phyloP scores from a whole-genome alignment of 345 rosid genomes.

The Murraya paniculata region DNA sequence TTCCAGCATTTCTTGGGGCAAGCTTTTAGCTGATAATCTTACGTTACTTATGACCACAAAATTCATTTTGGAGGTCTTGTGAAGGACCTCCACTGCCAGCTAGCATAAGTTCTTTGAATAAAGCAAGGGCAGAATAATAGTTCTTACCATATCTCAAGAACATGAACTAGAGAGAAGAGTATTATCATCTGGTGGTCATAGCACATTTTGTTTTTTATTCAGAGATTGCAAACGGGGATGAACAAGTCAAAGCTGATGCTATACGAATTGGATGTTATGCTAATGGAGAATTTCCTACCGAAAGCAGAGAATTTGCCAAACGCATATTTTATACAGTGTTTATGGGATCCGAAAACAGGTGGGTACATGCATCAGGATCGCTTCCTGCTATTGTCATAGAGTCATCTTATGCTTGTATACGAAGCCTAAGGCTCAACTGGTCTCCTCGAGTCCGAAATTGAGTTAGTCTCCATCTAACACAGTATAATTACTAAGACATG shows the following conservation, averaged over 20 bases:
- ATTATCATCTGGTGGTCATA: conserved; percentile 3
- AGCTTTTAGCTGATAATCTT: not conserved
- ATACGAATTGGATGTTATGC: conserved; percentile 66
- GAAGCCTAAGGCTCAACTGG: not conserved
- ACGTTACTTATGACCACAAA: not conserved
- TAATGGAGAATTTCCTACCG: conserved; percentile 72
- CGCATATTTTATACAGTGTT: conserved; percentile 88
- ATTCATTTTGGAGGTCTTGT: not conserved
- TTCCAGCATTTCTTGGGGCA: not conserved
- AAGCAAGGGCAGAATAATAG: not conserved
- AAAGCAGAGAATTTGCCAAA: conserved; percentile 90
- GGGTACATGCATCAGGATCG: conserved; percentile 1
- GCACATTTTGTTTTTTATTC: conserved; percentile 21
- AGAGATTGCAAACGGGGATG: conserved; percentile 88
- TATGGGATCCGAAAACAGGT: conserved; percentile 99
- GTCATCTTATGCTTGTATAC: not conserved
- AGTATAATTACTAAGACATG: not conserved
- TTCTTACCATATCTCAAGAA: not conserved
- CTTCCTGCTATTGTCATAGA: not conserved
- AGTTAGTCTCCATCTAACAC: not conserved
- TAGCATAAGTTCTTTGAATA: not conserved
- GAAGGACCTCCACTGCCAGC: not conserved
- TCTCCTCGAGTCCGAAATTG: not conserved
- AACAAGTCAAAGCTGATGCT: conserved; percentile 94
- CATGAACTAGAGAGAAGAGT: not conserved